Base-by-base conservation (phyloP, 108 stramenopile species). In the Cylindrotheca fusiformis region DNA sequence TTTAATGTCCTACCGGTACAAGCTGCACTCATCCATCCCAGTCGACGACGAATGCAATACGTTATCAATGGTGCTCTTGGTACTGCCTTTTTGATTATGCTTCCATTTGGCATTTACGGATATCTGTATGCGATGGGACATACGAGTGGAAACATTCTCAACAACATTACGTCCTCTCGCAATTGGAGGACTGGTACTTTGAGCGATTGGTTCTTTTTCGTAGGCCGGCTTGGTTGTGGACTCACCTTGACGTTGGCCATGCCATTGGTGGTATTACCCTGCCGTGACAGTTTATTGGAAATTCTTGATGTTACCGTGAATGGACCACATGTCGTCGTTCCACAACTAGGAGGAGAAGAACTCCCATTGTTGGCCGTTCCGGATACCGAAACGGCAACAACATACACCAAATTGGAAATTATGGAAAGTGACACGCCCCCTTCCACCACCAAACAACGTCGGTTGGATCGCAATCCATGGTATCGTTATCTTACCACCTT, bases 1-100 rank as follows among this genome's bases (percentile, higher is more conserved):
- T 90, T 85, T 79, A 94, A 94, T 63, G 68, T 94, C 20, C 72
- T 88, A 2, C 61, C 79, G 1, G 80, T 93, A 26, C 89, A 93
- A 65, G 69, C 68, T 45, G 48, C 69, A 24, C 65, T 94, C 1
- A 27, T 62, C 10, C 32, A 71, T 48, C 93, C 89, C 8, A 83
- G 85, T 26, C 70, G 80, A 17, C 22, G 50, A 36, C 65, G 88
- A 41, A 65, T 88, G n/a, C 49, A 59, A 19, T 29, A 62, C 20
- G 71, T 88, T 0, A 51, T 87, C 2, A 48, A 78, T 50, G 57
- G 56, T 19, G 60, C 83, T 17, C 67, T 90, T 19, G 33, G 32
- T 0, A 48, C 65, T 41, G 76, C 72, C 47, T 81, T 84, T 59
- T 22, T 63, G 26, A 45, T 92, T 14, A 76, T 81, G 72, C 68